phyloP scores from a whole-genome alignment of 2,329 filamentous ascomycete species.

The Apiospora marii region DNA sequence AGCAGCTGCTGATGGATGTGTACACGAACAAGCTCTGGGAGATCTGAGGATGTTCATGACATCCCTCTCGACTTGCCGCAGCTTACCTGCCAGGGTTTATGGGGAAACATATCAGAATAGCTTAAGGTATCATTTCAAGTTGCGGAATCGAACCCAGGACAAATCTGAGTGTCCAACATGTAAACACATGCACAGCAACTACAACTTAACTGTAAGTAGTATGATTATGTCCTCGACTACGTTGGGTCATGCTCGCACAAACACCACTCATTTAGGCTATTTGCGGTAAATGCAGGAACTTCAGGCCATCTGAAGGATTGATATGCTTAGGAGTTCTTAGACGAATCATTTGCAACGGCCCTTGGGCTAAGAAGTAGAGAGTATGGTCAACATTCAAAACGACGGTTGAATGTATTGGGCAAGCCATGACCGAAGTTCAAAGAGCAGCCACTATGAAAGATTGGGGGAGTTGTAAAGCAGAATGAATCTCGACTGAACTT shows the following conservation, averaged over 20 bases:
- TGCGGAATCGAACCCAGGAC: too few relatives aligned
- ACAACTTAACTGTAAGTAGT: not conserved
- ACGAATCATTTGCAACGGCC: not conserved
- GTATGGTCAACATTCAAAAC: not conserved
- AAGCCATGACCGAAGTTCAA: not conserved
- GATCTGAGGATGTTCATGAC: not conserved
- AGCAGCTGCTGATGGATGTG: not conserved
- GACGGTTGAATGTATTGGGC: not conserved
- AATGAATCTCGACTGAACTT: not conserved
- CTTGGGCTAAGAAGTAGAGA: not conserved
- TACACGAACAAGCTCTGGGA: not conserved
- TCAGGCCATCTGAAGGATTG: too few relatives aligned
- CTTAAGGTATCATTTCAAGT: too few relatives aligned
- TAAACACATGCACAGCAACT: not conserved
- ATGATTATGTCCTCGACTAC: too few relatives aligned
- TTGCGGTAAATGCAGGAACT: not conserved
- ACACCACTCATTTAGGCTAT: not conserved
- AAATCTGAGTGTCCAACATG: too few relatives aligned
- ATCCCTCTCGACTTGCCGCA: not conserved
- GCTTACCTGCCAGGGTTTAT: too few relatives aligned
- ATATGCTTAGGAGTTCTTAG: not conserved
- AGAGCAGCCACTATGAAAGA: not conserved
- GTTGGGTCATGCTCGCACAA: too few relatives aligned
- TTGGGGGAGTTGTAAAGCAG: not conserved
- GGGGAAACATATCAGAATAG: too few relatives aligned